Conservation (phyloP, 208 protist species). For the Leishmania lainsoni region DNA sequence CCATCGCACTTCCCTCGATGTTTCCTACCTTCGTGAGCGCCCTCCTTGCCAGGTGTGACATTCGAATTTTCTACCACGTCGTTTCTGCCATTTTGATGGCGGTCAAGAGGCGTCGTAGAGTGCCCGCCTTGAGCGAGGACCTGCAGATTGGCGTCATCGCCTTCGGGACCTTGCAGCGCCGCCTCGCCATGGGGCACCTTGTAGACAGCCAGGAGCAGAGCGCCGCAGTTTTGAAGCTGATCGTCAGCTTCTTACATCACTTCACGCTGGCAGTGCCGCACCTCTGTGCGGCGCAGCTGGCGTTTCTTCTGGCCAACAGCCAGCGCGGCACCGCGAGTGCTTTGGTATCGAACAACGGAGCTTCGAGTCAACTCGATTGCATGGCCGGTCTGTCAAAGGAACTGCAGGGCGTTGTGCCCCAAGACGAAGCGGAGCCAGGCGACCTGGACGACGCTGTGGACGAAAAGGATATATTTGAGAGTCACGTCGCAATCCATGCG, state of each 20-base stretch:
- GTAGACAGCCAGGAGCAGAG: not conserved
- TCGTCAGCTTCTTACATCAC: not conserved
- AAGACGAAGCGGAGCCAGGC: not conserved
- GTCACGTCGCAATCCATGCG: not conserved
- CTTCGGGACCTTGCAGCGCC: slow-evolving; percentile 27
- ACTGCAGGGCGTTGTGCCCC: not conserved
- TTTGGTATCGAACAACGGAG: not conserved
- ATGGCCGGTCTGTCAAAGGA: not conserved
- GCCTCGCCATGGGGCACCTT: not conserved
- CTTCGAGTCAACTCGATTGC: not conserved
- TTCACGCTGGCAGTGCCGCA: not conserved
- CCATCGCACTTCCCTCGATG: slow-evolving; percentile 33
- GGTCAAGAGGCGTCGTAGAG: slow-evolving; percentile 17
- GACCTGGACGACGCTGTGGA: not conserved
- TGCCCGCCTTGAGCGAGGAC: slow-evolving; percentile 20
- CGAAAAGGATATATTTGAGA: slow-evolving; percentile 3
- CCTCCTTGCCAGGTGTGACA: slow-evolving; percentile 48
- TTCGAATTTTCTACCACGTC: slow-evolving; percentile 47
- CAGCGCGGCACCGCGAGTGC: not conserved
- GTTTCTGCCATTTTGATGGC: slow-evolving; percentile 39
- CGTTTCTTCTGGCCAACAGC: not conserved
- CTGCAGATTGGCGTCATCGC: slow-evolving; percentile 17
- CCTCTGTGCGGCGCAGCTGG: not conserved
- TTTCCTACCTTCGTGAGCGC: slow-evolving; percentile 32
- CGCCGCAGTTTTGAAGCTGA: not conserved